Percentiles rank a stretch among this genome's conserved stretches.
phyloP scores from a whole-genome alignment of 495 filamentous ascomycete species.

The Hapsidospora chrysogenum region DNA sequence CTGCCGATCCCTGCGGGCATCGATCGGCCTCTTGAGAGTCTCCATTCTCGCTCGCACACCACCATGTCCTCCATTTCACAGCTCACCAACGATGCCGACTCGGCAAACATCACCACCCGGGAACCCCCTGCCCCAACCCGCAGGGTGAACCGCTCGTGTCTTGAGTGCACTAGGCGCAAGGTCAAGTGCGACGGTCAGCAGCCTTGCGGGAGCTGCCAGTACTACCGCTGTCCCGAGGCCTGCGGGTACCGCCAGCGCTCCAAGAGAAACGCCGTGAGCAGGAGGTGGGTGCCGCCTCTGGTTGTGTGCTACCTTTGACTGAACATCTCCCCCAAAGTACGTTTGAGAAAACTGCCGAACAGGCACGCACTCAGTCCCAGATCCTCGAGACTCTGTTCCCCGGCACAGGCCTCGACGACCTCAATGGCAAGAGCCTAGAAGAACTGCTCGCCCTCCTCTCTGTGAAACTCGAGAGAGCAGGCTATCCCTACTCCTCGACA shows the following conservation, averaged over 20 bases:
- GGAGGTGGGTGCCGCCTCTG: conserved; percentile 2
- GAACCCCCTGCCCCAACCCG: neutral
- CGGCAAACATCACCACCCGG: too few relatives aligned
- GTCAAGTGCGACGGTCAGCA: conserved; percentile 13
- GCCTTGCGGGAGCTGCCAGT: conserved; percentile 10
- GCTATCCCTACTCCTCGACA: too few relatives aligned
- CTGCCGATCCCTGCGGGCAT: too few relatives aligned
- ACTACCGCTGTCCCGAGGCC: conserved; percentile 10
- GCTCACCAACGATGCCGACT: too few relatives aligned
- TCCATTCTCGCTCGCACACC: too few relatives aligned
- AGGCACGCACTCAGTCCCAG: conserved; percentile 5
- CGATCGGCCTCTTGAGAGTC: too few relatives aligned
- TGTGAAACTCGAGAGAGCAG: too few relatives aligned
- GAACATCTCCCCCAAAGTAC: too few relatives aligned
- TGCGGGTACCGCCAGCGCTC: conserved; percentile 12
- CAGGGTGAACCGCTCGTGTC: neutral
- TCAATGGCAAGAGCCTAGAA: conserved; percentile 8
- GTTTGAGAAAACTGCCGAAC: conserved; percentile 8
- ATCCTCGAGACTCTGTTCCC: conserved; percentile 8
- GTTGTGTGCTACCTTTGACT: too few relatives aligned
- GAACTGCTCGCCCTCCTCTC: conserved; percentile 3
- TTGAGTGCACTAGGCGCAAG: conserved; percentile 7
- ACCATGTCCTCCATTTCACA: too few relatives aligned
- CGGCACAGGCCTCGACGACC: conserved; percentile 5
- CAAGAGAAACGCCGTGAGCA: conserved; percentile 12